Evolutionary conservation across 805 yeast genomes (phyloP), one percentile per base, ranked within the genome.

Genomic region (Yamadazyma philogaea): DNA sequence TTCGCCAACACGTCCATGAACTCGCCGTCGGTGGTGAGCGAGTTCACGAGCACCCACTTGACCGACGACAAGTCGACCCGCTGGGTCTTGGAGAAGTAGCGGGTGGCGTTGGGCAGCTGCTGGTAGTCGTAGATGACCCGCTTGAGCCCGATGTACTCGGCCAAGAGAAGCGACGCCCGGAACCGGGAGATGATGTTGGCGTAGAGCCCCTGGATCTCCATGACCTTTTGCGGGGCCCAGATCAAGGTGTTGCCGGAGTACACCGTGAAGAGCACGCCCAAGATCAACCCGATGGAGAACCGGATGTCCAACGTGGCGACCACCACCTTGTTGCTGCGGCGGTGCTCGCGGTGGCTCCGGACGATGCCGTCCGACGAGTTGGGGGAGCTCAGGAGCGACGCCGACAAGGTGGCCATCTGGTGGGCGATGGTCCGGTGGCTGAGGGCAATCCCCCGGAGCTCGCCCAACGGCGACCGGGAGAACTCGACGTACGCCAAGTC

Each of bases 401-500:
- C 73, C 4, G 84, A 75, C 18, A 93, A 56, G 36, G 87, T 77
- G 47, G 78, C 75, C 90, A 93, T 87, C 57, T 93, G 99, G 51
- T 87, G 91, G 57, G 85, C 74, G 6, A 93, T 77, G 0, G 96
- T 89, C 45, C 87, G 72, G 59, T 93, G 98, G 18, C 93, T 85
- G 57, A 93, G 77, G 1, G 95, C 96, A 27, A 93, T 95, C 14
- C 99, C 99, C 44, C 96, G 73, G 27, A 89, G 64, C 50, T 90
- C 95, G 2, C 98, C 98, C 20, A 86, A 78, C 0, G 97, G 95
- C 1, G 95, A 84, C 52, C 90, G 78, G 0, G 93, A 80, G 56
- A 85, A 93, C 64, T 93, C 99, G 11, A 93, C 90, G 55, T 93
- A 93, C 0, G 98, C 96, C 45, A 93, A 66, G 55, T 87, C 95